phyloP scores from a whole-genome alignment of 2,329 filamentous ascomycete genomes.

The Neonectria sp. region DNA sequence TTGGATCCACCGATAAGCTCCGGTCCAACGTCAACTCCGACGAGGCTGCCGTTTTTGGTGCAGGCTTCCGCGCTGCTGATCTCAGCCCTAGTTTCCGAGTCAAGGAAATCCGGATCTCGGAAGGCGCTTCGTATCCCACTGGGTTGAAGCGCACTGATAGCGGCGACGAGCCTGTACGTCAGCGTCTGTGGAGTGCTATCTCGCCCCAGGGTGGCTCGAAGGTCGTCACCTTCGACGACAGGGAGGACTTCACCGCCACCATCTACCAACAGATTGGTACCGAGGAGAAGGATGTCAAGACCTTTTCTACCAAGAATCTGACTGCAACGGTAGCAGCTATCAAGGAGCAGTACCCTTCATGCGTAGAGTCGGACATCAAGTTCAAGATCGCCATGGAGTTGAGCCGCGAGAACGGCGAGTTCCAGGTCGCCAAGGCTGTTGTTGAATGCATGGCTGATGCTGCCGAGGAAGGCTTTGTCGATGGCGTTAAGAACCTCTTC shows the following conservation, averaged over 20 bases:
- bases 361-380: slow-evolving; percentile 81
- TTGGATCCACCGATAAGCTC: slow-evolving; percentile 82
- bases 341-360: slow-evolving; percentile 81
- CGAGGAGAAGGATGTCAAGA: slow-evolving; percentile 73
- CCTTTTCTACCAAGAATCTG: slow-evolving; percentile 85
- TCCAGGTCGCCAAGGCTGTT: slow-evolving; percentile 81
- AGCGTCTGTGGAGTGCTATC: slow-evolving; percentile 86
- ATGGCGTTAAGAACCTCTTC: slow-evolving; percentile 96
- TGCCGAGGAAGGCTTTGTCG: slow-evolving; percentile 86
- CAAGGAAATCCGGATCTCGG: slow-evolving; percentile 92
- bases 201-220: slow-evolving; percentile 85
- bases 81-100: slow-evolving; percentile 97
- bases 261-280: slow-evolving; percentile 81
- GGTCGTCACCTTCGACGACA: slow-evolving; percentile 86
- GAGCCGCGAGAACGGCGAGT: slow-evolving; percentile 80
- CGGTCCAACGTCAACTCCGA: slow-evolving; percentile 97
- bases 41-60: slow-evolving; percentile 95
- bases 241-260: slow-evolving; percentile 83
- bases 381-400: slow-evolving; percentile 86
- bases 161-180: slow-evolving; percentile 79
- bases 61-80: slow-evolving; percentile 92
- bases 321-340: slow-evolving; percentile 86
- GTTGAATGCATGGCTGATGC: slow-evolving; percentile 89
- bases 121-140: slow-evolving; percentile 81
- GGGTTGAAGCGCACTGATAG: slow-evolving; percentile 81